Evolutionary conservation across 345 rosid species (phyloP).

Genomic region (Hibiscus trionum): DNA sequence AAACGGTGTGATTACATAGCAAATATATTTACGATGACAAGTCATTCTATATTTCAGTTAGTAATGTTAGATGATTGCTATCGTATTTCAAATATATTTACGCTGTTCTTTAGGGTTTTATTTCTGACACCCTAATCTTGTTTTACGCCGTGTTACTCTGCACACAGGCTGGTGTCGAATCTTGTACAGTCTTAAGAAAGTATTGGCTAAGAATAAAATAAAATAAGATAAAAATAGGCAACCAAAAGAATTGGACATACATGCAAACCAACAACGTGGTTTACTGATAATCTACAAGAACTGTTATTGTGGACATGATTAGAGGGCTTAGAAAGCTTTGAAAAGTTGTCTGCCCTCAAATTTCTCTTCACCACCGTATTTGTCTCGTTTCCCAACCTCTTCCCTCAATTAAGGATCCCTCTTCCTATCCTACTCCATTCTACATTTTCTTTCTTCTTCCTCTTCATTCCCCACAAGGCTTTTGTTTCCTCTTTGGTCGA

Average conservation of each 20-base stretch:
- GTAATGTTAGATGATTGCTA: no score
- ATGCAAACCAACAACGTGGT: not conserved
- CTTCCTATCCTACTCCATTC: constrained; percentile 15
- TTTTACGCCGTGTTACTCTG: no score
- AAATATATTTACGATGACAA: no score
- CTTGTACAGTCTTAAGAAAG: not conserved
- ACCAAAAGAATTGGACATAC: not conserved
- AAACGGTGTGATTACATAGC: no score
- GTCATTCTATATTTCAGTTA: no score
- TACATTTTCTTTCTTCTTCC: constrained; percentile 21
- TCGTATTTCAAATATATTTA: no score
- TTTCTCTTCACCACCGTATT: constrained; percentile 28
- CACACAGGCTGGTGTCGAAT: no score
- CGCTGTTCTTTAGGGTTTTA: no score
- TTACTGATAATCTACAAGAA: not conserved
- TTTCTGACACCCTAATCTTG: no score
- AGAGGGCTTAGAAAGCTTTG: not conserved
- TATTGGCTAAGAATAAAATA: not conserved
- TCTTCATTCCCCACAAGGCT: not conserved
- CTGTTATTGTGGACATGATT: constrained; percentile 20
- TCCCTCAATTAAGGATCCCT: constrained; percentile 55
- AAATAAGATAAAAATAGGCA: constrained; percentile 3
- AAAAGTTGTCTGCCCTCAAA: constrained; percentile 30
- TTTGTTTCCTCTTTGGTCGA: not conserved
- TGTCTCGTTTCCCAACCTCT: constrained; percentile 20